Evolutionary conservation across 2,329 filamentous ascomycete species (phyloP), one percentile per base, ranked within the genome.

Genomic region (Hymenoscyphus fructigenus): DNA sequence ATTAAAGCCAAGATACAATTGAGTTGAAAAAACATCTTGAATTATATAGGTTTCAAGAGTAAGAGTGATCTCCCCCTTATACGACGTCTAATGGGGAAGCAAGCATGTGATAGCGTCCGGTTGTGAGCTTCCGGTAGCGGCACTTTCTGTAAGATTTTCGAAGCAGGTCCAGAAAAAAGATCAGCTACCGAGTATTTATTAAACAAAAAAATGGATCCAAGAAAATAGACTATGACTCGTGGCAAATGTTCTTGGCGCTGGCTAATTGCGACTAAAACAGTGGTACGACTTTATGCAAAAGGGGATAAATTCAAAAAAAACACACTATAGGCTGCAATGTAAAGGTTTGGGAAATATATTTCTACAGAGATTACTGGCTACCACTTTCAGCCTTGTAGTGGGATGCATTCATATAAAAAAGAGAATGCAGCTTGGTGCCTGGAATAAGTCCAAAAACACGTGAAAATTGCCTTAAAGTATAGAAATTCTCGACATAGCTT

Each of bases 261-360:
- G 23, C 63, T 65, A 53, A 59, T 65, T 65, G 23, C 20, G 29
- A 29, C 32, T 53, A 38, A 7, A 9, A 38, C 41, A 23, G 44
- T 50, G 20, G 20, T 50, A 12, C 12, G 44, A 50, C 26, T 57
- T 62, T 62, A 62, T 62, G 60, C 60, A 62, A 62, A 62, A 62
- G 15, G 47, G 29, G 47, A 36, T 38, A n/a, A 38, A 57, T 38
- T 41, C 5, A 38, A 38, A 23, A 26, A 32, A n/a, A n/a, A n/a
- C n/a, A n/a, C 60, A 15, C 17, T 53, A 38, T 29, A 56, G 60
- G 29, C 60, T 62, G 50, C 59, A 36, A 56, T 28, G 59, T 56
- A 57, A 62, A 57, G 56, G 1, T 62, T 57, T 41, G 50, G 60
- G 10, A 17, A 17, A 7, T 15, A 26, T 41, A 26, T 28, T 41